Evolutionary conservation across 495 filamentous ascomycete species (phyloP), one percentile per base, ranked within the genome.

Genomic region (Xylaria scruposa): DNA sequence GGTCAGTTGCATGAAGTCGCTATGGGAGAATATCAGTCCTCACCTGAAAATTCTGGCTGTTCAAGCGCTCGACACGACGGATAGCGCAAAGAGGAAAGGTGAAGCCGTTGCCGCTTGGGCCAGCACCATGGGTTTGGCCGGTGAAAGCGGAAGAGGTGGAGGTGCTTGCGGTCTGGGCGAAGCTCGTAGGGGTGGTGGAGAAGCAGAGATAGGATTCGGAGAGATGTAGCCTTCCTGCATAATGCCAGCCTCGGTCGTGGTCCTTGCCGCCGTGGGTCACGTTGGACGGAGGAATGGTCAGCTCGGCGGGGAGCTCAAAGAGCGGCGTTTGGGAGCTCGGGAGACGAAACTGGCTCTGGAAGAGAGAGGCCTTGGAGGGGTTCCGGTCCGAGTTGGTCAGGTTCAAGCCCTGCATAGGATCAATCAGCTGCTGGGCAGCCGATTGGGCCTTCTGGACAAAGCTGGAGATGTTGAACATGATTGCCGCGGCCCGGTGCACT

Each of bases 141-240:
- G 92, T 94, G 82, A 94, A 97, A 36, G 88, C 84, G 33, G 89
- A 93, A 0, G 94, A 94, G 4, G 91, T 89, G 73, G 88, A 90
- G 4, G 88, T 85, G 77, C 89, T 97, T 0, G 95, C 91, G 1
- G 91, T 90, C 62, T 88, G 93, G 66, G 91, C 80, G 79, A 98
- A 97, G 82, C 93, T 96, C 3, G 94, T 93, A 1, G 92, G 91
- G 65, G 95, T 94, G 19, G 95, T 98, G 0, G 94, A 97, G 84
- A 99, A 98, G 86, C 94, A 98, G 61, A 99, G 89, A 79, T 92
- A 99, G 75, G 91, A 89, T 79, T 99, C 95, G 79, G 94, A 97
- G 72, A 99, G 86, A 77, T 98, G 94, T 24, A 99, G 88, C 79
- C 93, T 93, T 19, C 96, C 96, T n/a, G 91, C 90, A 81, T 98